Evolutionary conservation across 106 monocot species (phyloP), one percentile per base, ranked within the genome.

Genomic region (Gastrodia elata): DNA sequence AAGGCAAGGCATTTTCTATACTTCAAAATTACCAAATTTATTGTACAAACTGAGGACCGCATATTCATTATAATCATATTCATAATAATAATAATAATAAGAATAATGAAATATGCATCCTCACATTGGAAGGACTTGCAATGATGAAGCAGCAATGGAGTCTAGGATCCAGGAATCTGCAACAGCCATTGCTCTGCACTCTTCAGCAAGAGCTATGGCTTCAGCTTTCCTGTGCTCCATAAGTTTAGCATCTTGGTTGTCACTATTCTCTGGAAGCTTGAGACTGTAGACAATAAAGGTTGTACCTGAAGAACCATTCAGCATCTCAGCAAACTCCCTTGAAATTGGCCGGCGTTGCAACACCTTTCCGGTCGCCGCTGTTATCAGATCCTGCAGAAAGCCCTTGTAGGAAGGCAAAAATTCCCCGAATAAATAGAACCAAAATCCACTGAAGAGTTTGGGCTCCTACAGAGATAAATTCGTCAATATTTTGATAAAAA

Each of bases 111-210:
- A n/a, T n/a, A n/a, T n/a, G n/a, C n/a, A n/a, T n/a, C n/a, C n/a
- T 69, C 40, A 69, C 39, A 8, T 24, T 10, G 48, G 52, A 35
- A 86, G 57, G 27, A 76, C 43, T 42, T 84, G 87, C 77, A 87
- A 68, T 70, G 78, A 72, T 78, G 86, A 88, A 30, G 83, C 93
- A 71, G 93, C 90, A 73, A 93, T 91, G 25, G 93, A 91, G 68
- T 98, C 85, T 28, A 98, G 59, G 38, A 98, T 82, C 97, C 97
- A 98, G 61, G 83, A 81, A 68, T 83, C 88, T 36, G 77, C 38
- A 42, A 76, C 93, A 39, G 79, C 75, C 79, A 73, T 83, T n/a
- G 86, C 90, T 11, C 97, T 83, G 68, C 78, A 81, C 46, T 75
- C 78, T 73, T 81, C 72, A 73, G 93, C 88, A 74, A 93, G 74